Base-by-base conservation (phyloP, 225 moss, liverwort and hornwort species). In the Straminergon stramineum region DNA sequence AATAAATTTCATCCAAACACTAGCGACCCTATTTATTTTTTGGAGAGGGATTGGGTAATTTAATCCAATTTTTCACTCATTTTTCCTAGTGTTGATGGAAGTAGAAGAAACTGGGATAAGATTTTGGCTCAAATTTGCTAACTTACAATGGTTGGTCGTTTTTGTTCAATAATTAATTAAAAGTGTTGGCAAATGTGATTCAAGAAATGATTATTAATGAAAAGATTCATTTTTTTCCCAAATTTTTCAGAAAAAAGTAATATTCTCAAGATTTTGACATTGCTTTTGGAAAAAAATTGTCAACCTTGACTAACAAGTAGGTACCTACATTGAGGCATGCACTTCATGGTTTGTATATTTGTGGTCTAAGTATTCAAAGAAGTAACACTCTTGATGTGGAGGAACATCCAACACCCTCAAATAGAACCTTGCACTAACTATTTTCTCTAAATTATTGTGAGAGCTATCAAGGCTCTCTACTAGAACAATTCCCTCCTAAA, bases 271-370 rank as follows among this genome's bases (percentile, higher is more conserved):
- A 11, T 12, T 32, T 15, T 4, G 1, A 31, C 19, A 51, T 51
- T 12, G 1, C 9, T 75, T 75, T 28, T 11, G 1, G 7, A 4
- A 30, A 51, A 69, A 34, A 75, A 7, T 21, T 52, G 3, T 0
- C 2, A 0, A 34, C 5, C 14, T 77, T 53, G 0, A 53, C 2
- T 34, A 5, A 14, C 1, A 32, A 0, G 3, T 35, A 53, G 9
- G 3, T 53, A 77, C 7, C 2, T 53, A 22, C 5, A 53, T 24
- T 77, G 35, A 35, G 0, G 23, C 12, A 21, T 13, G 34, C 3
- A 8, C 5, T 77, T 34, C 1, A 3, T 14, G 0, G 5, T 22
- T 0, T 0, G 0, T 15, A 5, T 34, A 0, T 22, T 52, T 5
- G 3, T 14, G 53, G 2, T 53, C 2, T 1, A 53, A 34, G 2